Evolutionary conservation across 1,139 yeast species (phyloP), one percentile per base, ranked within the genome.

Genomic region (Saccharomycopsis hybrid): DNA sequence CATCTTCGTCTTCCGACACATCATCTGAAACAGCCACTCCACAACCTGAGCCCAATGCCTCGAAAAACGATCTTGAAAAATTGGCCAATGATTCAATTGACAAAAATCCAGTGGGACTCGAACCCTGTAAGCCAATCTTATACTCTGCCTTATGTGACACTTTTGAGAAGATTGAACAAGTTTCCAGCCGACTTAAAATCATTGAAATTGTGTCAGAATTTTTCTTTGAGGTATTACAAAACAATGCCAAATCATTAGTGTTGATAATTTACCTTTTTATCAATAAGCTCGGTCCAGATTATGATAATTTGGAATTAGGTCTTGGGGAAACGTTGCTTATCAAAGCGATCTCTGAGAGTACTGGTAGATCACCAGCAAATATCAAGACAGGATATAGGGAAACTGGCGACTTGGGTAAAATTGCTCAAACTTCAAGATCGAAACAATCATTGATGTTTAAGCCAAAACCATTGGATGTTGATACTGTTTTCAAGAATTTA

Each of bases 371-470:
- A 0, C 59, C 79, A 2, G 69, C 80, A 2, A 87, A 83, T 56
- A 77, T 92, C 53, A 88, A 81, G 63, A 71, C 73, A 38, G 95
- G 88, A 53, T 87, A 83, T 60, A 81, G 80, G 51, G 80, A 84
- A 54, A 76, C 76, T 13, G 99, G 99, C 35, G 99, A 92, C 67
- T 73, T 92, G 56, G 99, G 99, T 0, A 69, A 77, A 30, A 94
- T 92, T 51, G 98, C 99, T 0, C 80, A 82, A 56, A 79, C 80
- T 54, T 86, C 96, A 0, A 74, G 96, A 58, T 75, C 83, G 24
- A 86, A 82, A 36, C 98, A 92, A 62, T 84, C 95, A 2, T 80
- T 96, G 1, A 89, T 92, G 97, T 88, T 90, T 66, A 86, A 86
- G 58, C 97, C 97, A 0, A 78, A 83, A 56, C 81, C 95, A 1